A percentile compares a stretch with the other conserved stretches of the same genome.
Evolutionary conservation across 495 filamentous ascomycete species (phyloP).

Genomic region (Diplogelasinospora grovesii): DNA sequence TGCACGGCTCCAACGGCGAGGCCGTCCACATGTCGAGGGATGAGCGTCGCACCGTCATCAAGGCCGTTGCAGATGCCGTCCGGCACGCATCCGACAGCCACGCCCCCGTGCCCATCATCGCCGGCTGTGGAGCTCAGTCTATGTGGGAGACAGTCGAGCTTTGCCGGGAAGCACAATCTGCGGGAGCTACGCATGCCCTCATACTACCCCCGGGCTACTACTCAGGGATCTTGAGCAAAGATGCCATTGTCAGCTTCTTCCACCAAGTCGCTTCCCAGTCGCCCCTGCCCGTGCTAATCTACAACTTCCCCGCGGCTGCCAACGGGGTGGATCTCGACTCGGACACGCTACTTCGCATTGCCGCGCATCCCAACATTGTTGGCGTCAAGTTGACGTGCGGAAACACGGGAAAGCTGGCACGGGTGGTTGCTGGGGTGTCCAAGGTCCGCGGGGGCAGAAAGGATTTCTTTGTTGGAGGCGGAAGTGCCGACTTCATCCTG

Average conservation of each 20-base stretch:
- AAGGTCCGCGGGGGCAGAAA: constrained; percentile 29
- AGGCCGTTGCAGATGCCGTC: constrained; percentile 66
- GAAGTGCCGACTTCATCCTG: constrained; percentile 77
- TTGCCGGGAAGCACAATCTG: constrained; percentile 64
- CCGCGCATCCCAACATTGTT: constrained; percentile 66
- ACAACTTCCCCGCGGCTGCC: constrained; percentile 81
- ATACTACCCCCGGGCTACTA: constrained; percentile 87
- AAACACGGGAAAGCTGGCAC: constrained; percentile 80
- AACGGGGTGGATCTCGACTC: constrained; percentile 79
- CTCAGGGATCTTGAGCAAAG: constrained; percentile 60
- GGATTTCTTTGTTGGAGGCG: constrained; percentile 71
- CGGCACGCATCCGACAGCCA: constrained; percentile 59
- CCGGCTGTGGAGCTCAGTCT: constrained; percentile 56
- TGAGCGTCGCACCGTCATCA: constrained; percentile 65
- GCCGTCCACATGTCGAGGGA: constrained; percentile 69
- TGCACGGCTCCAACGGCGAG: constrained; percentile 86
- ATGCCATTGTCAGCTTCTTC: constrained; percentile 65
- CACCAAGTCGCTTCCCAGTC: constrained; percentile 60
- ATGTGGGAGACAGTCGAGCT: constrained; percentile 22
- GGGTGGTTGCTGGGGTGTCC: constrained; percentile 55
- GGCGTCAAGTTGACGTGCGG: constrained; percentile 86
- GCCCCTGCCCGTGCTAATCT: constrained; percentile 69
- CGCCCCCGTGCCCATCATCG: constrained; percentile 63
- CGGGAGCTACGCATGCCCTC: constrained; percentile 79
- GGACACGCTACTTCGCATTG: constrained; percentile 67